A percentile compares a stretch with the other conserved stretches of the same genome.
Evolutionary conservation across 1,284 basidiomycete species (phyloP).

Genomic region (Abortiporus biennis): DNA sequence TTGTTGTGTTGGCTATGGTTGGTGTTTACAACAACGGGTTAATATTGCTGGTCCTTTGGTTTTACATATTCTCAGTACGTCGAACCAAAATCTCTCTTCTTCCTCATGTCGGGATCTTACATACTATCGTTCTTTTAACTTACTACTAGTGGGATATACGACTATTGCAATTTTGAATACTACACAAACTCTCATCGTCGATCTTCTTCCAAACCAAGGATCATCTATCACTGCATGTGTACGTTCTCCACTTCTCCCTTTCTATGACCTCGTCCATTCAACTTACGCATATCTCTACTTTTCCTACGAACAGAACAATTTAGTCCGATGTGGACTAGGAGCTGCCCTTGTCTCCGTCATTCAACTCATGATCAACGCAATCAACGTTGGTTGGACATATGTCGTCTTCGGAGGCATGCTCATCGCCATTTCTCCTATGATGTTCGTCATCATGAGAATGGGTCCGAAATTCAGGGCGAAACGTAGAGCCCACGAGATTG

Average conservation of each 20-base stretch:
- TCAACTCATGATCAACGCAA: constrained; percentile 34
- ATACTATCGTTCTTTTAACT: constrained; percentile 5
- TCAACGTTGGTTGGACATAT: constrained; percentile 46
- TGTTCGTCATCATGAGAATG: constrained; percentile 29
- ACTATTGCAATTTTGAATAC: constrained; percentile 38
- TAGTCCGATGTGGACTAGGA: constrained; percentile 48
- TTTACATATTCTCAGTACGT: constrained; percentile 50
- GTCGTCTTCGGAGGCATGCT: constrained; percentile 37
- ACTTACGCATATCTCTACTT: background rate
- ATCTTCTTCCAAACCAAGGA: constrained; percentile 51
- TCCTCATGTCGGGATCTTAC: too few species aligned
- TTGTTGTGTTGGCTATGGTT: constrained; percentile 55
- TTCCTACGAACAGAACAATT: constrained; percentile 41
- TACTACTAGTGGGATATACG: constrained; percentile 44
- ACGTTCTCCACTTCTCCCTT: constrained; percentile 18
- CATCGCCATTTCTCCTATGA: constrained; percentile 29
- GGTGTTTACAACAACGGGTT: constrained; percentile 47
- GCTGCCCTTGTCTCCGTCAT: constrained; percentile 44
- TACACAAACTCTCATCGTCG: constrained; percentile 53
- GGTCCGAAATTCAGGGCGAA: constrained; percentile 30
- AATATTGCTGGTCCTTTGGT: constrained; percentile 53
- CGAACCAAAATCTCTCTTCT: too few species aligned
- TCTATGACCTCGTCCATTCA: background rate
- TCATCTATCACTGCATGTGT: constrained; percentile 65
- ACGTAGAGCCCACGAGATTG: constrained; percentile 20